Percentiles rank a stretch among this genome's conserved stretches.
These are phyloP conservation scores for Pinus tabuliformis DNA, from an alignment of 75 land plant species.

Conservation along the genomic window DNA sequence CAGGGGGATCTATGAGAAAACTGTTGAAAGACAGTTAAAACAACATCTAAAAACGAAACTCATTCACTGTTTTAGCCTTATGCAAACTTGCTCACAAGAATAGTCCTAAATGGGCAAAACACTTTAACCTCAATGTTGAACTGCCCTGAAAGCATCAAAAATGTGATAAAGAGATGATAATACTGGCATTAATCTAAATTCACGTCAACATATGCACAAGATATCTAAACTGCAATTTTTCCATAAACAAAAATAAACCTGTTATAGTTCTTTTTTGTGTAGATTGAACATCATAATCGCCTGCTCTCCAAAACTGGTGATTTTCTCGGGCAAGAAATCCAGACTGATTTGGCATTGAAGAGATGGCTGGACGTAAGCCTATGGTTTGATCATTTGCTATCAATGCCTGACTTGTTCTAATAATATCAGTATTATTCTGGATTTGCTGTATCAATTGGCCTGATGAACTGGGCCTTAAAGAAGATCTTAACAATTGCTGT, in stretches of 20 bases:
- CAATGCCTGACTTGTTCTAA: not conserved
- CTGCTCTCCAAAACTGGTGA: conserved; percentile 73
- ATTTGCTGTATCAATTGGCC: not conserved
- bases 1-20: too few species aligned
- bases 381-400: not conserved
- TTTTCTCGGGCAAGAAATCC: not conserved
- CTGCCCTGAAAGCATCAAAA: not conserved
- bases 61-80: not conserved
- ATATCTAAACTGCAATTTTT: not conserved
- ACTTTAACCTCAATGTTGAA: not conserved
- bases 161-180: not conserved
- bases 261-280: not conserved
- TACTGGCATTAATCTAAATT: not conserved
- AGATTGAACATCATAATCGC: conserved; percentile 26
- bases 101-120: not conserved
- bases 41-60: not conserved
- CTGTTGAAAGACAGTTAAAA: not conserved
- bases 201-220: not conserved
- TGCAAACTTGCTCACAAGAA: not conserved
- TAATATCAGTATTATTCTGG: not conserved
- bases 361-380: not conserved
- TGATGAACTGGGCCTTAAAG: not conserved
- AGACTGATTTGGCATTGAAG: not conserved
- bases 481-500: not conserved
- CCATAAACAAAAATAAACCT: conserved; percentile 8